These are phyloP conservation scores for Solidago caesia DNA, from an alignment of 129 eudicot species.

Conservation along the genomic window DNA sequence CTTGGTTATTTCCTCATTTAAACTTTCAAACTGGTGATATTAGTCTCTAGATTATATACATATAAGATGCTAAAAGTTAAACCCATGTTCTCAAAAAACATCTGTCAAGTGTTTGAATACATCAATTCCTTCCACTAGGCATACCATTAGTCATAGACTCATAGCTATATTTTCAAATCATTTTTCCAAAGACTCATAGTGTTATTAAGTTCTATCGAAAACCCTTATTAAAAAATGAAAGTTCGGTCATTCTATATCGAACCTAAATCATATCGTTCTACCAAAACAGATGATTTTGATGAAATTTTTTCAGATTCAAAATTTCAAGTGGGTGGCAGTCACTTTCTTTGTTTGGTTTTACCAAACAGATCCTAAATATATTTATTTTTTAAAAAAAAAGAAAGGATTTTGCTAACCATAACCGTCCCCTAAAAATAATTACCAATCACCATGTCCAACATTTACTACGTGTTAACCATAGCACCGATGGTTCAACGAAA, in stretches of 20 bases:
- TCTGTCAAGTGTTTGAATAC: background rate
- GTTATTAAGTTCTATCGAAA: background rate
- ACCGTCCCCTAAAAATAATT: no score
- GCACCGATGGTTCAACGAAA: background rate
- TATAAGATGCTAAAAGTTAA: background rate
- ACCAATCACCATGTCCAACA: no score
- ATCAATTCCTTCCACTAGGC: background rate
- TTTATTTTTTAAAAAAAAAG: no score
- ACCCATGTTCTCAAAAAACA: background rate
- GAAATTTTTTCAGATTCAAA: conserved; percentile 2
- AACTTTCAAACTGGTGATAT: background rate
- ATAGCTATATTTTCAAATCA: background rate
- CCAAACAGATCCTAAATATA: conserved; percentile 9
- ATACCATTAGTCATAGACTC: background rate
- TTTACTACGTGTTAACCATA: no score
- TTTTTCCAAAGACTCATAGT: background rate
- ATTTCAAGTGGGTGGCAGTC: background rate
- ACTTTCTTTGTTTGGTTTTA: conserved; percentile 3
- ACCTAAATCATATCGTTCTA: conserved; percentile 3
- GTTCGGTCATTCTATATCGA: background rate
- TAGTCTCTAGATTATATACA: background rate
- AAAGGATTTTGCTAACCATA: no score
- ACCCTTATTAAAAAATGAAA: background rate
- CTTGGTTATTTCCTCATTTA: background rate
- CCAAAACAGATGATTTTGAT: background rate